Evolutionary conservation across 257 asterid genomes (phyloP).

Genomic region (Oldenlandia corymbosa): DNA sequence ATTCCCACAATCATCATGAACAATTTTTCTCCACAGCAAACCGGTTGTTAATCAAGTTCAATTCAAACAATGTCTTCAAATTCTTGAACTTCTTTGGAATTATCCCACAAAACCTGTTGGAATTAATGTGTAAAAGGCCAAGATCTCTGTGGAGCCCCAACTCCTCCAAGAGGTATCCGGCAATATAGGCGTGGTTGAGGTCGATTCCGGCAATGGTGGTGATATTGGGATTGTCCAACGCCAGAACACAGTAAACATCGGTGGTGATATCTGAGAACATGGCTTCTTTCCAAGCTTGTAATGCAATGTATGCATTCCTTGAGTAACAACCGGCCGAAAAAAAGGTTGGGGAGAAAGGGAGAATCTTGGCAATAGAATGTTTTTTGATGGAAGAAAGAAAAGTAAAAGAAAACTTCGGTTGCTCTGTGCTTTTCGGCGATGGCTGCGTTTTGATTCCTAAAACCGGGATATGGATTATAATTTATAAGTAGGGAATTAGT

Average conservation of each 20-base stretch:
- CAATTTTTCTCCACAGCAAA: slow-evolving; percentile 85
- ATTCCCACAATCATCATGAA: too few relatives aligned
- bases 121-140: slow-evolving; percentile 70
- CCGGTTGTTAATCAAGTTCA: slow-evolving; percentile 79
- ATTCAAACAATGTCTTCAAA: slow-evolving; percentile 55
- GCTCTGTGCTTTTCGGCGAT: too few relatives aligned
- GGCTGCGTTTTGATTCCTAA: too few relatives aligned
- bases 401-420: too few relatives aligned
- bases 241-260: slow-evolving; percentile 67
- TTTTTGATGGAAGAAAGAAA: too few relatives aligned
- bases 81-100: slow-evolving; percentile 51
- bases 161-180: slow-evolving; percentile 81
- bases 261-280: slow-evolving; percentile 75
- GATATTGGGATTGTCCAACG: slow-evolving; percentile 45
- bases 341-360: too few relatives aligned
- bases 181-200: slow-evolving; percentile 85
- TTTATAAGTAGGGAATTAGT: too few relatives aligned
- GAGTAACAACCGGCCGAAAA: too few relatives aligned
- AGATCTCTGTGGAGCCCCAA: slow-evolving; percentile 78
- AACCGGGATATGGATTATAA: too few relatives aligned
- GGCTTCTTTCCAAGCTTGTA: slow-evolving; percentile 90
- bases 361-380: too few relatives aligned
- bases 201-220: slow-evolving; percentile 75
- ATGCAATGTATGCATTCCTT: slow-evolving; percentile 69
- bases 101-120: slow-evolving; percentile 76